Evolutionary conservation across 2,329 filamentous ascomycete species (phyloP).

Genomic region (Fusarium longipes): DNA sequence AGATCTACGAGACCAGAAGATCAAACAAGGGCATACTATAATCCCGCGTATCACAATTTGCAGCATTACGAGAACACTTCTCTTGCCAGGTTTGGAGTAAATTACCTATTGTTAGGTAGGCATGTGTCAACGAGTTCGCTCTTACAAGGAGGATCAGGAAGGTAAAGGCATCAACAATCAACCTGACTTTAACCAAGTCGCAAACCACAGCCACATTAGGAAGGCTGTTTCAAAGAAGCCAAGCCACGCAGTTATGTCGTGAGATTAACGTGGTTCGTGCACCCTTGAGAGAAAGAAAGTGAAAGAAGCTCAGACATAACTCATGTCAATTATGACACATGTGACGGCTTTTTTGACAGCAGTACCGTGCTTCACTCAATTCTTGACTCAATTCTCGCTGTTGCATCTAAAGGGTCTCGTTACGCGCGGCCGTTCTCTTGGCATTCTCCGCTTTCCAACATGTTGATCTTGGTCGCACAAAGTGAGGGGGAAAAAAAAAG

Average conservation of each 20-base stretch:
- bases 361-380: background rate
- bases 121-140: background rate
- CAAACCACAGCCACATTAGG: conserved; percentile 17
- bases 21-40: background rate
- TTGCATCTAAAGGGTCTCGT: conserved; percentile 5
- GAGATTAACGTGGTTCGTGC: background rate
- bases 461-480: background rate
- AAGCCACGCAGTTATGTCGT: background rate
- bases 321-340: background rate
- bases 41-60: background rate
- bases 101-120: no score
- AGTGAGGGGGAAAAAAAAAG: background rate
- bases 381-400: conserved; percentile 9
- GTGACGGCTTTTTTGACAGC: background rate
- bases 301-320: background rate
- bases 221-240: conserved; percentile 23
- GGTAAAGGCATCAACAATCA: conserved; percentile 7
- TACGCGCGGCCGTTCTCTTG: conserved; percentile 23
- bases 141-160: background rate
- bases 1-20: conserved; percentile 2
- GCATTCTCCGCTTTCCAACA: conserved; percentile 20
- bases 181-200: conserved; percentile 13
- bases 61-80: background rate
- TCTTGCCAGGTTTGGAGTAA: background rate
- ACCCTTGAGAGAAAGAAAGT: background rate